Evolutionary conservation across 352 stramenopile species (phyloP).

Genomic region (Phytophthora quininea): DNA sequence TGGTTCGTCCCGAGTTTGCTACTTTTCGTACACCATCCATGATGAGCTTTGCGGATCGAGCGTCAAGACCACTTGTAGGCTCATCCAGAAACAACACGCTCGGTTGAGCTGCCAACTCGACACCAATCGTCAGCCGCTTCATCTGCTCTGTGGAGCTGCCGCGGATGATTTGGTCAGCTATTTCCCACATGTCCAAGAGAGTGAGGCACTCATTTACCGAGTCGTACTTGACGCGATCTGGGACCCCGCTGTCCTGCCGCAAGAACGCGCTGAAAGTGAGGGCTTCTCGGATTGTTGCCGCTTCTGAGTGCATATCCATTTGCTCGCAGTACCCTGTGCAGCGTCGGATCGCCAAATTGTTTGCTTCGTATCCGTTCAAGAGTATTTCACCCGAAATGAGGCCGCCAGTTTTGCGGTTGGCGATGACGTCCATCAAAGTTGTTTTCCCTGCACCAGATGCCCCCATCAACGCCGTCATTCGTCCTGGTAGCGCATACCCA

Average conservation of each 20-base stretch:
- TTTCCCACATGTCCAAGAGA: slow-evolving; percentile 65
- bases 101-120: slow-evolving; percentile 41
- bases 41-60: slow-evolving; percentile 59
- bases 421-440: slow-evolving; percentile 92
- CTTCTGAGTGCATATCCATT: slow-evolving; percentile 86
- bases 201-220: slow-evolving; percentile 81
- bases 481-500: slow-evolving; percentile 21
- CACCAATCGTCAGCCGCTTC: slow-evolving; percentile 49
- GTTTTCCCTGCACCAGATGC: slow-evolving; percentile 73
- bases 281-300: slow-evolving; percentile 87
- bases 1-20: slow-evolving; percentile 70
- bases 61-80: slow-evolving; percentile 64
- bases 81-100: slow-evolving; percentile 53
- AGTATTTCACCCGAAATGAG: slow-evolving; percentile 18
- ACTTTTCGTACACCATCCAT: slow-evolving; percentile 54
- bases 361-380: slow-evolving; percentile 25
- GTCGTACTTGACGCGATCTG: slow-evolving; percentile 46
- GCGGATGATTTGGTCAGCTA: slow-evolving; percentile 38
- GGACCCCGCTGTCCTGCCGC: slow-evolving; percentile 43
- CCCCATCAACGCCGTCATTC: slow-evolving; percentile 62
- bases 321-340: slow-evolving; percentile 67
- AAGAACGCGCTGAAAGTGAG: slow-evolving; percentile 88
- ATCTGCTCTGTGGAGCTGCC: slow-evolving; percentile 40
- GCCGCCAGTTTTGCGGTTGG: slow-evolving; percentile 85
- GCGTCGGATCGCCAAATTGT: slow-evolving; percentile 30